A percentile compares a stretch with the other conserved stretches of the same genome.
phyloP scores from a whole-genome alignment of 345 rosid species.

The Dipteronia dyeriana region DNA sequence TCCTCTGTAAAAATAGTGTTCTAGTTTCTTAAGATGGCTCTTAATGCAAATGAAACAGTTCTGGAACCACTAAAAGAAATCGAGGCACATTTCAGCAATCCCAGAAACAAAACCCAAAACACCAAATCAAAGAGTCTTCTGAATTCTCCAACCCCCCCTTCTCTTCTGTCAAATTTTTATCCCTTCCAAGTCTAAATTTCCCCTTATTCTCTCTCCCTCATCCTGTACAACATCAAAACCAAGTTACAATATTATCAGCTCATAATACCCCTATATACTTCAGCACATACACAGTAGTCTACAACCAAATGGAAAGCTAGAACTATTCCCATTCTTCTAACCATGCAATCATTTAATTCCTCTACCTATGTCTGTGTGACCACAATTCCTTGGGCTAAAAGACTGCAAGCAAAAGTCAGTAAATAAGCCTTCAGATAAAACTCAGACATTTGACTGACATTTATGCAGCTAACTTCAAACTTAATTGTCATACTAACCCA shows the following conservation, averaged over 20 bases:
- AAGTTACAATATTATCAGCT: background rate
- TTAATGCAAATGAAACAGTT: background rate
- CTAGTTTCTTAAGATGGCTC: background rate
- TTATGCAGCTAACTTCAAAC: background rate
- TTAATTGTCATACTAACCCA: background rate
- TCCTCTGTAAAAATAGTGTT: background rate
- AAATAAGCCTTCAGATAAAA: background rate
- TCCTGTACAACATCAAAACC: background rate
- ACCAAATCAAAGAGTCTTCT: too few species aligned
- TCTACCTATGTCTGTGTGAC: background rate
- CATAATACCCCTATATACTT: background rate
- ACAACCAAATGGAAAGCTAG: background rate
- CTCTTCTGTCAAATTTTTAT: background rate
- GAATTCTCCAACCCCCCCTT: too few species aligned
- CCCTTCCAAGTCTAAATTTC: background rate
- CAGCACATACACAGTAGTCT: background rate
- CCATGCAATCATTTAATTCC: background rate
- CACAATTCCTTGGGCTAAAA: background rate
- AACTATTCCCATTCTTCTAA: background rate
- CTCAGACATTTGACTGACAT: background rate
- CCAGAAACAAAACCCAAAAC: too few species aligned
- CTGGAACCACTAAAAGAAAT: background rate
- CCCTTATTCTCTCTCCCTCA: background rate
- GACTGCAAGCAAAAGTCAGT: background rate
- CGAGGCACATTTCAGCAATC: background rate